phyloP scores from a whole-genome alignment of 805 yeast genomes.

The Kurtzmaniella fragi region DNA sequence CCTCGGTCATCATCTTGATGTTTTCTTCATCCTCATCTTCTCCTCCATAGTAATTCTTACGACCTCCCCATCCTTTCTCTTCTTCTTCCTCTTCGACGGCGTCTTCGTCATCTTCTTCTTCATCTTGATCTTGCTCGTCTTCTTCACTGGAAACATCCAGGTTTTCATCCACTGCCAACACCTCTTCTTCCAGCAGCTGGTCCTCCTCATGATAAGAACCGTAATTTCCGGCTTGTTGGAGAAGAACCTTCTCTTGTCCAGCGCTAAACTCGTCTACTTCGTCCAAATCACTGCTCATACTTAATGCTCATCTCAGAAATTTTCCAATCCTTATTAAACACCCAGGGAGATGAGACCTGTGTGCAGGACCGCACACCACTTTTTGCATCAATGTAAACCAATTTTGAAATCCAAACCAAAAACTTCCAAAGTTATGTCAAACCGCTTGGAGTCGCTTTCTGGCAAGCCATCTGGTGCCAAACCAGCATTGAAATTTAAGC shows the following conservation, averaged over 20 bases:
- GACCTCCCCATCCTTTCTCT: constrained; percentile 42
- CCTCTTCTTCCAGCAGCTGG: constrained; percentile 54
- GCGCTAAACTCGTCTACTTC: constrained; percentile 69
- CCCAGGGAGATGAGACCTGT: too few relatives aligned
- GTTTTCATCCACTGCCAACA: constrained; percentile 30
- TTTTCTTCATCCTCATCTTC: constrained; percentile 69
- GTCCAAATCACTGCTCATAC: constrained; percentile 36
- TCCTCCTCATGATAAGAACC: constrained; percentile 20
- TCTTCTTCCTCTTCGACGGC: constrained; percentile 17
- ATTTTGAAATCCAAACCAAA: not conserved
- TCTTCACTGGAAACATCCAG: constrained; percentile 41
- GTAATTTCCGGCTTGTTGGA: constrained; percentile 52
- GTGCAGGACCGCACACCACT: too few relatives aligned
- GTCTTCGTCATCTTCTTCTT: constrained; percentile 21
- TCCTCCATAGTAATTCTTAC: constrained; percentile 52
- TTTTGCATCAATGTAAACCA: not conserved
- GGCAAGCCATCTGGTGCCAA: constrained; percentile 29
- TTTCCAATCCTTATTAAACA: too few relatives aligned
- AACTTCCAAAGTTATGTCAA: constrained; percentile 22
- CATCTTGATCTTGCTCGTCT: constrained; percentile 39
- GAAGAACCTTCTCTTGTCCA: constrained; percentile 50
- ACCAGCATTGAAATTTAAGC: constrained; percentile 70
- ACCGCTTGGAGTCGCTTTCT: constrained; percentile 37
- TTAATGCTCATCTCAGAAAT: too few relatives aligned
- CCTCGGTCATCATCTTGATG: constrained; percentile 74